Evolutionary conservation across 371 early-diverging fungal species (phyloP).

Genomic region (Paraphysoderma sedebokerense): DNA sequence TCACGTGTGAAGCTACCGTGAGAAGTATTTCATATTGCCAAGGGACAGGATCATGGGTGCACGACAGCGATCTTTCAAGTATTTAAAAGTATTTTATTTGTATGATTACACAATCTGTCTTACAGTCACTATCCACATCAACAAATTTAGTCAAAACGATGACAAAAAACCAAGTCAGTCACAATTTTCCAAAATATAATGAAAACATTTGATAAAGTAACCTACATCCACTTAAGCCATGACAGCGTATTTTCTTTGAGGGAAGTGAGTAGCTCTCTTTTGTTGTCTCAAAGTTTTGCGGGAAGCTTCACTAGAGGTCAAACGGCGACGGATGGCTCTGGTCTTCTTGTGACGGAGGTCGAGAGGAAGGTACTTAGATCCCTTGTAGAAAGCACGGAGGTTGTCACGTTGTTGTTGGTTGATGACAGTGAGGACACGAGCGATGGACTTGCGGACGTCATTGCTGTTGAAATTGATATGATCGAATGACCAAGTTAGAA

Average conservation of each 20-base stretch:
- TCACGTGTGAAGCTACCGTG: no score
- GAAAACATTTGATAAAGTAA: no score
- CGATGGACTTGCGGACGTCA: constrained; percentile 74
- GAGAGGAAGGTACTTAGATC: constrained; percentile 78
- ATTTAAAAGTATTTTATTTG: no score
- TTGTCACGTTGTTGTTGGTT: constrained; percentile 69
- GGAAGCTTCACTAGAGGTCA: constrained; percentile 36
- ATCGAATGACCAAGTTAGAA: background rate
- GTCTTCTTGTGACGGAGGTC: constrained; percentile 93
- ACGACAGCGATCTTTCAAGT: no score
- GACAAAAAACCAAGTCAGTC: no score
- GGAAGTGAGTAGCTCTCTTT: constrained; percentile 71
- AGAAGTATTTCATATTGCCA: no score
- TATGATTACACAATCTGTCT: no score
- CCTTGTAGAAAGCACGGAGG: constrained; percentile 63
- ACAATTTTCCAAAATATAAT: no score
- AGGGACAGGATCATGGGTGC: no score
- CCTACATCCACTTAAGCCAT: constrained; percentile 60
- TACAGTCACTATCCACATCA: no score
- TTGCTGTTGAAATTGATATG: constrained; percentile 8
- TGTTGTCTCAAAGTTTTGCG: constrained; percentile 36
- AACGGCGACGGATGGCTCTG: constrained; percentile 84
- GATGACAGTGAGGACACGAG: constrained; percentile 83
- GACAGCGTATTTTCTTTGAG: constrained; percentile 66
- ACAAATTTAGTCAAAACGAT: no score